Conservation (phyloP, 306 rosid genomes). For the Trifolium repens region DNA sequence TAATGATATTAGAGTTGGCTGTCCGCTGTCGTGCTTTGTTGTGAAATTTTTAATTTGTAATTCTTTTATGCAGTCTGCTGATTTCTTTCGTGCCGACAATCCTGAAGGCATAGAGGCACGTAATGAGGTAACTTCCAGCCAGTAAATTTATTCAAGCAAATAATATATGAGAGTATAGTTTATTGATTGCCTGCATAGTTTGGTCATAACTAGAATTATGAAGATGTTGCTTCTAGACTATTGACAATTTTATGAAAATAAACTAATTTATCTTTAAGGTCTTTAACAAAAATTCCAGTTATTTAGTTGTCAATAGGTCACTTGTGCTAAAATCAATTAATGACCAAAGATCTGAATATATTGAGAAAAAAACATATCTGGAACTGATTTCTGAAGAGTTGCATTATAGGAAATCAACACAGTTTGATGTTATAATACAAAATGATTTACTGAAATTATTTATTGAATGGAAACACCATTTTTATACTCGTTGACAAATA, state of each 20-base stretch:
- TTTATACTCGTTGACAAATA: constrained; percentile 23
- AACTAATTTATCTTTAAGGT: neutral
- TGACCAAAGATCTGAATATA: neutral
- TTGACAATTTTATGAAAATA: neutral
- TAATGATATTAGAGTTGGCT: constrained; percentile 25
- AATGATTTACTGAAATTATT: constrained; percentile 21
- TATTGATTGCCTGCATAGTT: neutral
- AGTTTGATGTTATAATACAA: constrained; percentile 7
- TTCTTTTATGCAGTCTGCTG: constrained; percentile 78
- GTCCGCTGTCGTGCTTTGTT: constrained; percentile 20
- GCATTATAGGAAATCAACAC: neutral
- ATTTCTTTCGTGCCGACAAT: constrained; percentile 97
- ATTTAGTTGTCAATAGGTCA: neutral
- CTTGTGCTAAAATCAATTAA: constrained; percentile 10
- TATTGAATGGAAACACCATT: constrained; percentile 10
- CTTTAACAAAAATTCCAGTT: neutral
- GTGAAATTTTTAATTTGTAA: constrained; percentile 24
- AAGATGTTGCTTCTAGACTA: constrained; percentile 32
- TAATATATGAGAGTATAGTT: constrained; percentile 10
- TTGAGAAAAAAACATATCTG: neutral
- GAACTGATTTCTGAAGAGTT: neutral
- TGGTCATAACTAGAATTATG: constrained; percentile 6
- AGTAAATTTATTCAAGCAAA: constrained; percentile 30
- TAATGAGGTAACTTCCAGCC: constrained; percentile 70
- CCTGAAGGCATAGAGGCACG: constrained; percentile 97